Conservation (phyloP, 805 yeast genomes). For the Tetrapisispora arboricola region DNA sequence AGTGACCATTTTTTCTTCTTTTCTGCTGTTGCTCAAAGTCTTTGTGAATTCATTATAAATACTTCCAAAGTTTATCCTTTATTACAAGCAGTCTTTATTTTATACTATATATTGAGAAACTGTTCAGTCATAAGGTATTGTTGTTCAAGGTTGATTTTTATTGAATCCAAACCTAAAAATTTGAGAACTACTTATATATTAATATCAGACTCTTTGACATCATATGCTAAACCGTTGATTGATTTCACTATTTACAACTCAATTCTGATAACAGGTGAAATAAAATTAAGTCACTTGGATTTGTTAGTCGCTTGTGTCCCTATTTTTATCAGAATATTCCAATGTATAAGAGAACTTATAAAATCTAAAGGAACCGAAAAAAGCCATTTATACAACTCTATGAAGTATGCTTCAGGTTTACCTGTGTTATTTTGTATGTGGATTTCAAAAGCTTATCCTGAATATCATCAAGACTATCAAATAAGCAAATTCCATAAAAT, state of each 20-base stretch:
- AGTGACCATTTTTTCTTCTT: not conserved
- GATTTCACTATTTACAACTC: conserved; percentile 56
- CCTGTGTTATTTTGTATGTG: conserved; percentile 40
- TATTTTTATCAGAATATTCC: conserved; percentile 63
- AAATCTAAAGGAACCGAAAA: conserved; percentile 29
- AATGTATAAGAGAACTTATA: conserved; percentile 63
- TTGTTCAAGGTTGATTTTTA: conserved; percentile 27
- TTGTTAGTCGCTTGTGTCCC: conserved; percentile 42
- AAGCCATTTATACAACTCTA: conserved; percentile 56
- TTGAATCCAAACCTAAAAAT: conserved; percentile 28
- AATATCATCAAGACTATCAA: conserved; percentile 1
- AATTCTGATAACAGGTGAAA: conserved; percentile 26
- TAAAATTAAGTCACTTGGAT: conserved; percentile 14
- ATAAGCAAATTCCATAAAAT: conserved; percentile 21
- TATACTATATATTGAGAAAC: conserved; percentile 19
- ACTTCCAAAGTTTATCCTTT: conserved; percentile 11
- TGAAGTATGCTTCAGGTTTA: conserved; percentile 61
- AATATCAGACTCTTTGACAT: conserved; percentile 74
- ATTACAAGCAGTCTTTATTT: conserved; percentile 15
- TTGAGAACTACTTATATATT: conserved; percentile 54
- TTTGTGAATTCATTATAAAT: conserved; percentile 2
- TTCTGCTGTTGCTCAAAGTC: not conserved
- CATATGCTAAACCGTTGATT: conserved; percentile 65
- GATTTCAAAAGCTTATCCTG: conserved; percentile 10
- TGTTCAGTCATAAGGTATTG: conserved; percentile 33